Conservation (phyloP, 108 stramenopile genomes). For the Fragilaria crotonensis region DNA sequence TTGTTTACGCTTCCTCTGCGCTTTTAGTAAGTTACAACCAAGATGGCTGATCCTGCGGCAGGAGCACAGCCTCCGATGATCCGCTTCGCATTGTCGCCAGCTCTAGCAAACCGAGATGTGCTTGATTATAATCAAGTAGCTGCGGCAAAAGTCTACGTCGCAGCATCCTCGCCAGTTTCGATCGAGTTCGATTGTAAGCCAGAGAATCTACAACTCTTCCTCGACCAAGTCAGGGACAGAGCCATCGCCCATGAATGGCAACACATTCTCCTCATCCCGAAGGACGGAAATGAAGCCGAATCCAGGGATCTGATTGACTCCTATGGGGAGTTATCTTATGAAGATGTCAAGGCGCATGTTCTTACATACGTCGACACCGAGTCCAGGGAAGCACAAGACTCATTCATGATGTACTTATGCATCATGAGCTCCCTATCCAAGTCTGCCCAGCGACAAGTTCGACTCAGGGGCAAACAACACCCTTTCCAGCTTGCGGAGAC, state of each 20-base stretch:
- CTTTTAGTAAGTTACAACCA: neutral
- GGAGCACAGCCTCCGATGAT: neutral
- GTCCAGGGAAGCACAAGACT: neutral
- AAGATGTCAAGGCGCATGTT: neutral
- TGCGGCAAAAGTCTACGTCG: neutral
- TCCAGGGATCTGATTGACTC: neutral
- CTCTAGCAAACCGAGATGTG: neutral
- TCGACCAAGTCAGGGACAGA: neutral
- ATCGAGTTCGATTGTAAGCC: neutral
- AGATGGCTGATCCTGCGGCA: neutral
- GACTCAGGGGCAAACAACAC: neutral
- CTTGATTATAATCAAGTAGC: neutral
- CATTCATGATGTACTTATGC: conserved; percentile 10
- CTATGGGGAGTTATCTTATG: neutral
- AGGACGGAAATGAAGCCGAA: neutral
- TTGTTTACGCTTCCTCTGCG: neutral
- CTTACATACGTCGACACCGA: neutral
- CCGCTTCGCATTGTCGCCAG: neutral
- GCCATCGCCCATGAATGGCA: neutral
- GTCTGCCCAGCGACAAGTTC: neutral
- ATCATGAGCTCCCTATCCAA: conserved; percentile 6
- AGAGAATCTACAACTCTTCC: conserved; percentile 1
- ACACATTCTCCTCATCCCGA: neutral
- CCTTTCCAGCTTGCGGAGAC: neutral
- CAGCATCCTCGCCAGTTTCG: neutral